Conservation (phyloP, 2,329 filamentous ascomycete genomes). For the Sphaerulina populicola region DNA sequence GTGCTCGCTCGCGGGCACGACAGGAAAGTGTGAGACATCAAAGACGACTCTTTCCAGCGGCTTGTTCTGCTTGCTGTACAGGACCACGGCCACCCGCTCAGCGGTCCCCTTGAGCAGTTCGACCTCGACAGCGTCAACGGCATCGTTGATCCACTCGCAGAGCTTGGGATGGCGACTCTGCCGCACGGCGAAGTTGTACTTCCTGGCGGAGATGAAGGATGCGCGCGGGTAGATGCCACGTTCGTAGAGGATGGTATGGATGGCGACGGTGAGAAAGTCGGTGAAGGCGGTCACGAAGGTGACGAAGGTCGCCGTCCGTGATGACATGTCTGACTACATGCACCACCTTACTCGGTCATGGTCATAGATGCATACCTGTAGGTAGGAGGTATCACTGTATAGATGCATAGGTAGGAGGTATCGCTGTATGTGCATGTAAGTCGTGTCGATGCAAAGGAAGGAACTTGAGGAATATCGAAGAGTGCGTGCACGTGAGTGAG, state of each 20-base stretch:
- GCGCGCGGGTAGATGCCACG: conserved; percentile 67
- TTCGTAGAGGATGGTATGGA: conserved; percentile 80
- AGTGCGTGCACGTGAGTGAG: no score
- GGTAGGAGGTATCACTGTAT: no score
- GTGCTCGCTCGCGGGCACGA: conserved; percentile 40
- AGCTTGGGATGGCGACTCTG: conserved; percentile 81
- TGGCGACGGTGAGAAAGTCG: conserved; percentile 70
- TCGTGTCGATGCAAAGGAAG: no score
- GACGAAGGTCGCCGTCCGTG: conserved; percentile 37
- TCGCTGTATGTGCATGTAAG: no score
- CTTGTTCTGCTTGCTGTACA: conserved; percentile 46
- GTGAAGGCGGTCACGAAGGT: conserved; percentile 61
- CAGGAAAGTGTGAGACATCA: conserved; percentile 50
- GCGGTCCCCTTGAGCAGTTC: conserved; percentile 58
- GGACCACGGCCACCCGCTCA: conserved; percentile 49
- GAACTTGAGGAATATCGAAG: no score
- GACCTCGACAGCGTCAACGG: conserved; percentile 60
- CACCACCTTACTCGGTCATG: neutral
- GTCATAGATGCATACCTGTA: neutral
- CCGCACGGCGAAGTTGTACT: conserved; percentile 75
- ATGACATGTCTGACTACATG: conserved; percentile 17
- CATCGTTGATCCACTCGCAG: conserved; percentile 77
- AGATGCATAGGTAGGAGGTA: neutral
- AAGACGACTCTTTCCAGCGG: conserved; percentile 54
- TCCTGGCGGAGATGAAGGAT: conserved; percentile 70